Evolutionary conservation across 805 yeast species (phyloP).

Genomic region (Wickerhamomyces sydowiorum): DNA sequence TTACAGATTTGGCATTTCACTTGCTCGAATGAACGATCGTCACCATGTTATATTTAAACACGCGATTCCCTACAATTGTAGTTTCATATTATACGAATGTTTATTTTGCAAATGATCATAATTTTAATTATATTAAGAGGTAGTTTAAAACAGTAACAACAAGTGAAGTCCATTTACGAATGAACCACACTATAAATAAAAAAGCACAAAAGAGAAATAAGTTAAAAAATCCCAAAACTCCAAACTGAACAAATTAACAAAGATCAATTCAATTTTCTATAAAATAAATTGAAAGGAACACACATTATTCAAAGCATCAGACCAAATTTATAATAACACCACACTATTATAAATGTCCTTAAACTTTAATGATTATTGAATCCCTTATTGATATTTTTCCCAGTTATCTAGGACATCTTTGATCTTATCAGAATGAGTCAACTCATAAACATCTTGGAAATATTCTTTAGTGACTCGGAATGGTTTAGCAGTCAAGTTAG

Average conservation of each 20-base stretch:
- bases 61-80: background rate
- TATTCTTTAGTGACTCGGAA: conserved; percentile 94
- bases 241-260: background rate
- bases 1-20: conserved; percentile 47
- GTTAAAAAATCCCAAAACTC: background rate
- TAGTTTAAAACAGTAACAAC: background rate
- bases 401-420: conserved; percentile 89
- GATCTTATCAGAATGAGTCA: conserved; percentile 89
- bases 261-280: background rate
- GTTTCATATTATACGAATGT: background rate
- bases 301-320: background rate
- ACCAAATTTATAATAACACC: conserved; percentile 5
- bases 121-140: background rate
- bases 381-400: conserved; percentile 63
- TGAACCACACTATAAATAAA: background rate
- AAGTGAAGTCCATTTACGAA: background rate
- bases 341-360: conserved; percentile 5
- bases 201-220: background rate
- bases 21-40: conserved; percentile 12
- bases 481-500: conserved; percentile 97
- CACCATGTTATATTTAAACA: background rate
- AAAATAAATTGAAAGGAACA: background rate
- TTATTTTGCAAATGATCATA: background rate
- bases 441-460: conserved; percentile 90
- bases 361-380: background rate